A percentile compares a stretch with the other conserved stretches of the same genome.
Evolutionary conservation across 176 grass and related monocot genomes (phyloP).

Genomic region (Secale cereale): DNA sequence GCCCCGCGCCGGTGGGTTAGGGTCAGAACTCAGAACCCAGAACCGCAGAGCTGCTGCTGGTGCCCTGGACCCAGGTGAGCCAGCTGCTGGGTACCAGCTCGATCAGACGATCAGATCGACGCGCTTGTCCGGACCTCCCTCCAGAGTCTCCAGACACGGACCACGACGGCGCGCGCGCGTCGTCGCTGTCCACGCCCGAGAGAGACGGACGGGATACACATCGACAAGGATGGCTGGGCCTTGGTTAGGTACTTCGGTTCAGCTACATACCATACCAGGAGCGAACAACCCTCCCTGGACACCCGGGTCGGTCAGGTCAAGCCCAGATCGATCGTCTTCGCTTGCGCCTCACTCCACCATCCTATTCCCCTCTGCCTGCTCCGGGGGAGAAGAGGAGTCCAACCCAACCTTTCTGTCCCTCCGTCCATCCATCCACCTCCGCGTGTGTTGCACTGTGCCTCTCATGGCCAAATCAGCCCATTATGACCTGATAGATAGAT

Average conservation of each 20-base stretch:
- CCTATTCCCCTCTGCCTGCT: neutral
- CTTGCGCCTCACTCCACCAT: slow-evolving; percentile 42
- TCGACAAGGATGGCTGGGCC: slow-evolving; percentile 16
- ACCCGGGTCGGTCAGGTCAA: neutral
- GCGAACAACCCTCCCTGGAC: neutral
- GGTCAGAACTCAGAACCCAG: no score
- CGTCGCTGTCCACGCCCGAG: neutral
- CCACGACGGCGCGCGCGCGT: neutral
- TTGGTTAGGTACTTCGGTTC: slow-evolving; percentile 28
- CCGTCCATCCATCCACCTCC: slow-evolving; percentile 21
- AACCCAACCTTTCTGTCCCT: neutral
- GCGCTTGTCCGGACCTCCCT: slow-evolving; percentile 2
- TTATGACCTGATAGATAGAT: slow-evolving; percentile 51
- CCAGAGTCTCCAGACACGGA: neutral
- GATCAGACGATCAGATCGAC: slow-evolving; percentile 12
- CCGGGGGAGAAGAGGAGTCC: neutral
- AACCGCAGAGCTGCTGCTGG: slow-evolving; percentile 9
- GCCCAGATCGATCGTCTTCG: slow-evolving; percentile 16
- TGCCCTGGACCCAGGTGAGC: slow-evolving; percentile 4
- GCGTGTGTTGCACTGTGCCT: slow-evolving; percentile 56
- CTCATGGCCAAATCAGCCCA: slow-evolving; percentile 38
- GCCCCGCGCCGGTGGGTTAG: neutral
- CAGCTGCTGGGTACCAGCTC: slow-evolving; percentile 22
- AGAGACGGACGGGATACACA: neutral
- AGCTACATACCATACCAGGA: slow-evolving; percentile 6